Percentiles rank a stretch among this genome's conserved stretches.
phyloP scores from a whole-genome alignment of 2,329 filamentous ascomycete genomes.

The Penicillium hesseltinei region DNA sequence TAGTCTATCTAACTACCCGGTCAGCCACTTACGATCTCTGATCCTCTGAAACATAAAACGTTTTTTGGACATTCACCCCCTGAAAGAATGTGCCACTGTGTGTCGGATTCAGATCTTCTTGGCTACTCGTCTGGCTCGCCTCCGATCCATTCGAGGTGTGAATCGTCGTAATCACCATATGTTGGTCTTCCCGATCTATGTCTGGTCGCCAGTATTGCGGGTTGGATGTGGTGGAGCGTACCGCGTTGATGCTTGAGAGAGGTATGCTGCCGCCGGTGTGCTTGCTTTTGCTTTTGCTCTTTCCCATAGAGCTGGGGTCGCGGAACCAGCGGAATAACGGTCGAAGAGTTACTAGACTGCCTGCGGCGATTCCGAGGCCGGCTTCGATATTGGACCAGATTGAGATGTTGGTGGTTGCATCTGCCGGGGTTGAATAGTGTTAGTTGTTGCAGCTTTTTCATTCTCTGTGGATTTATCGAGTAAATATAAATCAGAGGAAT shows the following conservation, averaged over 20 bases:
- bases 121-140: slow-evolving; percentile 32
- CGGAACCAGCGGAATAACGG: slow-evolving; percentile 47
- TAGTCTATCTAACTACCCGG: not conserved
- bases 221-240: slow-evolving; percentile 16
- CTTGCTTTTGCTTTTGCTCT: slow-evolving; percentile 22
- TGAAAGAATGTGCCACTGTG: slow-evolving; percentile 20
- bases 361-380: slow-evolving; percentile 45
- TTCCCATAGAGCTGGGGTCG: slow-evolving; percentile 26
- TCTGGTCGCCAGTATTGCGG: slow-evolving; percentile 35
- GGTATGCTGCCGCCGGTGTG: slow-evolving; percentile 30
- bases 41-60: slow-evolving; percentile 33
- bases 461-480: not conserved
- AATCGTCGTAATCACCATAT: slow-evolving; percentile 29
- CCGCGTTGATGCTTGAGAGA: slow-evolving; percentile 30
- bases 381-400: slow-evolving; percentile 45
- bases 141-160: slow-evolving; percentile 22
- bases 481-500: not conserved
- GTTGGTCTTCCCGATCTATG: slow-evolving; percentile 24
- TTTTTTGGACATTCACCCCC: slow-evolving; percentile 37
- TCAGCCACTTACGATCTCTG: slow-evolving; percentile 6
- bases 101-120: slow-evolving; percentile 34
- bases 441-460: slow-evolving; percentile 7
- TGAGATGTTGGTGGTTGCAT: slow-evolving; percentile 37
- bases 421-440: slow-evolving; percentile 16
- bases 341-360: slow-evolving; percentile 50